Evolutionary conservation across 163 green algal genomes (phyloP), one percentile per base, ranked within the genome.

Genomic region (Chloromonas sp.): DNA sequence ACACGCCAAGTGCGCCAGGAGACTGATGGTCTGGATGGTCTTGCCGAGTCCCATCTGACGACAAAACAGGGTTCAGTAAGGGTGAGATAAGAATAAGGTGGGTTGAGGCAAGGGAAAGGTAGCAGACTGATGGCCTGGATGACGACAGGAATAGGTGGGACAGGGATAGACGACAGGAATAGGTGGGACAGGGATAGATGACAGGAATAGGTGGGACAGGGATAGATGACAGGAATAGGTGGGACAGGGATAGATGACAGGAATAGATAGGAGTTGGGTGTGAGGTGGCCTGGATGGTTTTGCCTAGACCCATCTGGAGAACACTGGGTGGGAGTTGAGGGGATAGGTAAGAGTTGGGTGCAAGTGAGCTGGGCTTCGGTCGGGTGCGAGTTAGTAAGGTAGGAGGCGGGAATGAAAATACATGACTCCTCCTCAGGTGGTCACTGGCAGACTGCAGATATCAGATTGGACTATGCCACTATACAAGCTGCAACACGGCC

Each of bases 281-380:
- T 36, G 36, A 36, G 11, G 99, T 99, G 2, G 97, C 98, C 93
- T 98, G 95, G 82, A 99, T 98, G 83, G 96, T 98, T 87, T 98
- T 98, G 84, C 95, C 94, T 71, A 93, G 87, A 0, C 91, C 89
- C 87, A 92, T 91, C 70, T 84, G 81, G 60, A 84, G 57, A 36
- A 36, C 36, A 36, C 36, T 36, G 36, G 36, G 36, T 36, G 36
- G 36, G 36, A 36, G 36, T 36, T 36, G 36, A 36, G 36, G 36
- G 36, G 36, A 36, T 36, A 36, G 36, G 36, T 36, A 36, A 36
- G 36, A 36, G 36, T 36, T 60, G 0, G 60, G 11, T 13, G 0
- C 8, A 59, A 1, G 60, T 76, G 66, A 76, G 66, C 8, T 76
- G 66, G 11, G 66, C 8, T 76, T 11, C 5, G 66, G 66, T 76